Percentiles rank a stretch among this genome's conserved stretches.
phyloP scores from a whole-genome alignment of 1,284 basidiomycete species.

The Porogramme epimiltina region DNA sequence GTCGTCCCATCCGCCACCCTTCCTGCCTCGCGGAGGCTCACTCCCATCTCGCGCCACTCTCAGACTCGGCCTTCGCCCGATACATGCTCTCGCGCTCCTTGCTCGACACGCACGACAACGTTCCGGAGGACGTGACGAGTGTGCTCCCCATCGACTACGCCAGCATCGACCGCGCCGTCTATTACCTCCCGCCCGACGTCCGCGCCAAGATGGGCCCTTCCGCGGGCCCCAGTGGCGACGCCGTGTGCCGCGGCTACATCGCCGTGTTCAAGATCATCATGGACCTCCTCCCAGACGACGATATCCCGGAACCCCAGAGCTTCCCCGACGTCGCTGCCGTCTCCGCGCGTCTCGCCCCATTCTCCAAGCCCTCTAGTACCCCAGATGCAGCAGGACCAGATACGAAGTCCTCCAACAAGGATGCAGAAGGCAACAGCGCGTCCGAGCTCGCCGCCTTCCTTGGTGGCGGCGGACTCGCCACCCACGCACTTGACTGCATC shows the following conservation, averaged over 20 bases:
- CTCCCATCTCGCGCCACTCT: neutral
- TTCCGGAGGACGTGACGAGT: slow-evolving; percentile 12
- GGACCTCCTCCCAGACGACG: slow-evolving; percentile 7
- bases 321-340: slow-evolving; percentile 15
- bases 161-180: slow-evolving; percentile 14
- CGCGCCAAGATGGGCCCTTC: slow-evolving; percentile 17
- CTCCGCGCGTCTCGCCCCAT: slow-evolving; percentile 1
- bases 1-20: neutral
- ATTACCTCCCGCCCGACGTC: slow-evolving; percentile 15
- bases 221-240: slow-evolving; percentile 4
- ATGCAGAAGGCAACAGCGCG: neutral
- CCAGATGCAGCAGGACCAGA: too few relatives aligned
- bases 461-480: slow-evolving; percentile 13
- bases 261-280: slow-evolving; percentile 15
- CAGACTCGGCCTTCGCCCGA: slow-evolving; percentile 13
- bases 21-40: neutral
- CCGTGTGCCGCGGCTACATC: slow-evolving; percentile 17
- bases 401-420: too few relatives aligned
- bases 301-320: neutral
- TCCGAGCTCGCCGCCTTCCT: slow-evolving; percentile 11
- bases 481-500: slow-evolving; percentile 20
- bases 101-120: slow-evolving; percentile 15
- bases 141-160: slow-evolving; percentile 20
- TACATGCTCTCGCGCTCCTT: slow-evolving; percentile 13
- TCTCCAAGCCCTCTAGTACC: too few relatives aligned